Conservation (phyloP, 208 protist genomes). For the Porcisia hertigi region DNA sequence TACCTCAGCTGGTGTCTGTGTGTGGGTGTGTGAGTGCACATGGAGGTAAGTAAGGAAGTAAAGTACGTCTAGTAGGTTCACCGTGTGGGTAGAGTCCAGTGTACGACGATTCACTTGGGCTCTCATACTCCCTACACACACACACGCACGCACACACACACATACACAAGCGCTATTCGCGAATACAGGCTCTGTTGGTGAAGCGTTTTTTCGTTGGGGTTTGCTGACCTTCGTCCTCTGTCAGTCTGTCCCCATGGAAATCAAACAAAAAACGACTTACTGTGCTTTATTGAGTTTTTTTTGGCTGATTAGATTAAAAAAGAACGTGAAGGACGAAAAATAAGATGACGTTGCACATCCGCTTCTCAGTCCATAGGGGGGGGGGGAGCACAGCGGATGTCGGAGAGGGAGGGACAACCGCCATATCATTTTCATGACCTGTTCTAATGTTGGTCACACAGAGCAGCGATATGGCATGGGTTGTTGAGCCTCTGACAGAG, state of each 20-base stretch:
- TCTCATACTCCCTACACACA: not conserved
- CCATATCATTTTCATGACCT: not conserved
- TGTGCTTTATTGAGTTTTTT: too few species aligned
- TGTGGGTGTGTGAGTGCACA: not conserved
- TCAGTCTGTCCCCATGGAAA: too few species aligned
- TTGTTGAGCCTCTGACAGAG: not conserved
- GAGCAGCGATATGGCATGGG: not conserved
- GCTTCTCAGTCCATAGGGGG: too few species aligned
- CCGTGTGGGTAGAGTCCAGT: not conserved
- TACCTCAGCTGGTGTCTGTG: not conserved
- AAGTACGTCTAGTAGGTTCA: not conserved
- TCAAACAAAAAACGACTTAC: too few species aligned
- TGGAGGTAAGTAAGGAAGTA: not conserved
- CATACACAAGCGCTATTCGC: not conserved
- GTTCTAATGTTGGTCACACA: too few species aligned
- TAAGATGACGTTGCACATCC: too few species aligned
- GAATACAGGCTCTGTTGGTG: not conserved
- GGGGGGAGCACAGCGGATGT: not conserved
- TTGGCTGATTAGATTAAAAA: too few species aligned
- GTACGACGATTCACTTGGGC: not conserved
- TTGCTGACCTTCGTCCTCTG: too few species aligned
- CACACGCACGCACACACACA: not conserved
- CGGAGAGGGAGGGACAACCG: not conserved
- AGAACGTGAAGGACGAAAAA: too few species aligned
- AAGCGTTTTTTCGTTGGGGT: not conserved